These are phyloP conservation scores for Yamadazyma jaroonii DNA, from an alignment of 1,139 yeast species.

Conservation along the genomic window DNA sequence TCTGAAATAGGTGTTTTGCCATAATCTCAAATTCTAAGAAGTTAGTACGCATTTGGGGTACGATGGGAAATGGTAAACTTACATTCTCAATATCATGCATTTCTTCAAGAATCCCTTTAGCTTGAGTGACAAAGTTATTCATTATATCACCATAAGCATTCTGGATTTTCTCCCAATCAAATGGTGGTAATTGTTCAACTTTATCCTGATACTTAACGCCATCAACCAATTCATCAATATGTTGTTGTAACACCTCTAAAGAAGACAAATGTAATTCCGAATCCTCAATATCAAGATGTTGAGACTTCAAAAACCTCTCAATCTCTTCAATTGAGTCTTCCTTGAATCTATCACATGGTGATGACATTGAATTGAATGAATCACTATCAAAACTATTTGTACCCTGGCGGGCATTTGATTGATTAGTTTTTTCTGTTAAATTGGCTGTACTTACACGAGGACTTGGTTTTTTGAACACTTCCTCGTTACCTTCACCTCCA, in stretches of 20 bases:
- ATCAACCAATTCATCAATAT: neutral
- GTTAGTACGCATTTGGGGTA: slow-evolving; percentile 3
- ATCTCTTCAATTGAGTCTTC: slow-evolving; percentile 1
- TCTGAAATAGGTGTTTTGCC: slow-evolving; percentile 7
- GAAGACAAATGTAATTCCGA: neutral
- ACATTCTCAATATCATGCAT: slow-evolving; percentile 4
- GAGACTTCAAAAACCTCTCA: slow-evolving; percentile 1
- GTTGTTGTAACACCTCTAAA: neutral
- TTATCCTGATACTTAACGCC: neutral
- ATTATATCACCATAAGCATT: slow-evolving; percentile 3
- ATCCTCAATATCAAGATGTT: neutral
- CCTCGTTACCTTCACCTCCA: neutral
- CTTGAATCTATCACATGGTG: slow-evolving; percentile 3
- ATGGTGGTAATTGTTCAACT: neutral
- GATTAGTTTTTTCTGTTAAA: too few relatives aligned
- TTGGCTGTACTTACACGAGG: too few relatives aligned
- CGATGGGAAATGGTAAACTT: neutral
- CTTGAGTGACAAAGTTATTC: slow-evolving; percentile 1
- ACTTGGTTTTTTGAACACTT: too few relatives aligned
- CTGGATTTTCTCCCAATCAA: slow-evolving; percentile 5
- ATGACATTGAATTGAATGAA: slow-evolving; percentile 4
- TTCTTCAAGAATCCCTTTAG: slow-evolving; percentile 1
- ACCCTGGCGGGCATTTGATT: too few relatives aligned
- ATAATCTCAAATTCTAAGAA: slow-evolving; percentile 1
- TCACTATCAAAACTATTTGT: too few relatives aligned